A percentile compares a stretch with the other conserved stretches of the same genome.
Conservation (phyloP, 2,329 filamentous ascomycete genomes). For the Ambrosiella cleistominuta region DNA sequence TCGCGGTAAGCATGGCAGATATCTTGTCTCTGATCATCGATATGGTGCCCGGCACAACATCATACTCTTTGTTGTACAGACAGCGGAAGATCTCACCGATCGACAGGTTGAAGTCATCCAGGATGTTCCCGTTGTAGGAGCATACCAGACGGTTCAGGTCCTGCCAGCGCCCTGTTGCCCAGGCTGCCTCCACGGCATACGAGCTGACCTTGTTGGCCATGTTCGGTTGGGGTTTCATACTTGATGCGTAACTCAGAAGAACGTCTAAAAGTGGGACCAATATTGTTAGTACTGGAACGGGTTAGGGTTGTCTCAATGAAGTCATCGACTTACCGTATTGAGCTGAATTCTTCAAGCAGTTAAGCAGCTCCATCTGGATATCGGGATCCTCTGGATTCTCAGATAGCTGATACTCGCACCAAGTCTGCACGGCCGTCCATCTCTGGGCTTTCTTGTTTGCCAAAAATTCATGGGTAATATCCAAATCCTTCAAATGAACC, state of each 20-base stretch:
- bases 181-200: conserved; percentile 79
- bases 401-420: conserved; percentile 84
- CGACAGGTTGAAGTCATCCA: conserved; percentile 63
- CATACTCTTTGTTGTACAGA: conserved; percentile 34
- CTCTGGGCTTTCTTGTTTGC: conserved; percentile 84
- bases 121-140: conserved; percentile 31
- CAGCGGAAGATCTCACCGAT: conserved; percentile 44
- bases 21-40: conserved; percentile 50
- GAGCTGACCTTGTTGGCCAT: conserved; percentile 51
- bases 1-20: conserved; percentile 55
- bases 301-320: neutral
- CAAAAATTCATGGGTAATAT: conserved; percentile 82
- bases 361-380: conserved; percentile 65
- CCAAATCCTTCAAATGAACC: conserved; percentile 66
- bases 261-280: conserved; percentile 38
- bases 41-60: conserved; percentile 34
- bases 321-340: conserved; percentile 52
- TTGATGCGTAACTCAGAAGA: conserved; percentile 71
- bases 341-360: conserved; percentile 84
- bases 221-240: conserved; percentile 39
- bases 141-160: conserved; percentile 51
- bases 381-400: conserved; percentile 62
- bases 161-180: conserved; percentile 72
- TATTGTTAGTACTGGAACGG: conserved; percentile 13
- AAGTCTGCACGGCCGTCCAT: conserved; percentile 89